Base-by-base conservation (phyloP, 2,329 filamentous ascomycete genomes). In the Colletotrichum salicis region DNA sequence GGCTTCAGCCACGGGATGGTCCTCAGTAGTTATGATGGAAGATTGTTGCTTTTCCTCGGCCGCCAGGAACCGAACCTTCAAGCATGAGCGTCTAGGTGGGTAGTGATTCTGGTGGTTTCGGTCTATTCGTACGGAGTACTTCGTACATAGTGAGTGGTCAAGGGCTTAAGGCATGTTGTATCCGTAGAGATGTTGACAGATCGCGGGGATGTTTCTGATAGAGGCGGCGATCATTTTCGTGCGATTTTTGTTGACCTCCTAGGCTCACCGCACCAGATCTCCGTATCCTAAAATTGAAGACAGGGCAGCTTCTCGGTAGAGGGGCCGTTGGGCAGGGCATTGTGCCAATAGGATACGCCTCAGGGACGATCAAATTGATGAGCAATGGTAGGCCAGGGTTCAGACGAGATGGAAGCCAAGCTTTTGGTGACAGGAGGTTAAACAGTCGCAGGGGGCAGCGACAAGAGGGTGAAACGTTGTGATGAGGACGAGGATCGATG, bases 371-470 rank as follows among this genome's bases (percentile, higher is more conserved):
- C 19, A 31, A 56, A 31, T 69, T 51, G 65, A 55, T 29, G 65
- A 69, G 33, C 45, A 29, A 56, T 22, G n/a, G 10, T 13, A 24
- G 7, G 22, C 12, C 33, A 22, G 59, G 64, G 69, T 69, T 71
- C 65, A 69, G 69, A 69, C 55, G 69, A 51, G 41, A 31, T n/a
- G 19, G 15, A 65, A 22, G 69, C 69, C 59, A 71, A 71, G 69
- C 69, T 71, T 71, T 69, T 51, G 69, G 59, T 71, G 69, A 71
- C 69, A 71, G 55, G 69, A 71, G 69, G 65, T 51, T 71, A 68
- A 64, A 69, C n/a, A 35, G 5, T 6, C 24, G 52, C 64, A 68
- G 59, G 69, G 56, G 19, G 3, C 56, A 22, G 8, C 11, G 22
- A 12, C n/a, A 10, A n/a, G 35, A 60, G 57, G 59, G 24, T 33